Conservation (phyloP, 2,329 filamentous ascomycete genomes). For the Fusarium vanettenii region DNA sequence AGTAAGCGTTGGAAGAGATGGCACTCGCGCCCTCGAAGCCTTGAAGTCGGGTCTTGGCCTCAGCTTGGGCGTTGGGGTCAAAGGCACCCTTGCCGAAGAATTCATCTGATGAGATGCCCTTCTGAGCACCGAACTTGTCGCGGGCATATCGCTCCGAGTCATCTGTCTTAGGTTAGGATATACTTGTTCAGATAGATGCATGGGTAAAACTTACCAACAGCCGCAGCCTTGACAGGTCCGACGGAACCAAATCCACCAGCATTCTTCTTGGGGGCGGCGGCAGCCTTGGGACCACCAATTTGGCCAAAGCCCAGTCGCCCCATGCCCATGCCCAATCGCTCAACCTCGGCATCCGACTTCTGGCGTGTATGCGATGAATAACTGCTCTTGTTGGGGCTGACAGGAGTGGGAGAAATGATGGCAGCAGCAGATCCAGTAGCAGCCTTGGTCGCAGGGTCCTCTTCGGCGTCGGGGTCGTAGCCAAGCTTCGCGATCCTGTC, state of each 20-base stretch:
- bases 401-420: conserved; percentile 79
- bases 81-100: conserved; percentile 94
- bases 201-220: conserved; percentile 67
- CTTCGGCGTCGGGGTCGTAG: conserved; percentile 92
- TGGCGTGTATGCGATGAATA: conserved; percentile 67
- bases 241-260: conserved; percentile 89
- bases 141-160: conserved; percentile 88
- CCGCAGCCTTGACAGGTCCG: conserved; percentile 76
- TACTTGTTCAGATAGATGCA: background rate
- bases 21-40: conserved; percentile 92
- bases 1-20: conserved; percentile 98
- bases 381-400: conserved; percentile 72
- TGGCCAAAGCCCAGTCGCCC: conserved; percentile 89
- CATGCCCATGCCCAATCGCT: conserved; percentile 90
- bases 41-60: conserved; percentile 88
- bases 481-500: conserved; percentile 95
- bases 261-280: conserved; percentile 73
- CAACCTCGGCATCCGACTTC: conserved; percentile 81
- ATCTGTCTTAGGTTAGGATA: conserved; percentile 54
- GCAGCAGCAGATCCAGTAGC: conserved; percentile 66
- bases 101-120: conserved; percentile 97
- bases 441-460: conserved; percentile 60
- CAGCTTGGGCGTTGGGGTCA: conserved; percentile 82
- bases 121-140: conserved; percentile 89
- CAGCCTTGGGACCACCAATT: conserved; percentile 72